Evolutionary conservation across 345 rosid species (phyloP), one percentile per base, ranked within the genome.

Genomic region (Abelmoschus esculentus): DNA sequence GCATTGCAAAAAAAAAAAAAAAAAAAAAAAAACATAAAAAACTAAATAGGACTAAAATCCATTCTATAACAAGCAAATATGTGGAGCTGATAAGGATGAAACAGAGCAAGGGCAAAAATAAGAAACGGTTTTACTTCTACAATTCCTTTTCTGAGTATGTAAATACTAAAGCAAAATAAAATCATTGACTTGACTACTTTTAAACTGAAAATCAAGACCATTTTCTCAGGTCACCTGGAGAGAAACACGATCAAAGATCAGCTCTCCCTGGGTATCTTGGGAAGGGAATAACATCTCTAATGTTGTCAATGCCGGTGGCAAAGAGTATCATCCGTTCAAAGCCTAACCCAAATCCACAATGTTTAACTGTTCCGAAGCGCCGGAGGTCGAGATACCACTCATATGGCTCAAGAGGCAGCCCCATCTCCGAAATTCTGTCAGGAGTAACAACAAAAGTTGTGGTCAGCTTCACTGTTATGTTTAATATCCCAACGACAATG

Each of bases 201-300:
- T 22, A 22, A 22, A 22, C 26, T 22, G 26, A 22, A 22, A 22
- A 22, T 22, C 26, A 22, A 22, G 26, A 22, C 26, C 26, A 22
- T 22, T 22, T 22, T 22, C 26, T 22, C 26, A 22, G 26, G 26
- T 22, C 26, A 22, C 26, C 26, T 22, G 26, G 26, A 0, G 1
- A 42, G 29, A 10, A 72, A 65, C 19, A 7, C 22, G 64, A 70
- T 91, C 86, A 91, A 38, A 93, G 95, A 83, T 93, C 99, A 34
- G 99, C 99, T 77, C 85, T 88, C 63, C 97, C 97, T 0, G 98
- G 97, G 76, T 83, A 91, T 66, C 98, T 82, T 3, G 96, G 98
- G 90, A 93, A 93, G 2, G 98, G 98, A 32, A 91, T 88, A 40
- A 93, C 96, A 12, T 93, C 98, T 80, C 97, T 84, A 38, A 93